Evolutionary conservation across 352 stramenopile genomes (phyloP), one percentile per base, ranked within the genome.

Genomic region (Phytophthora pini): DNA sequence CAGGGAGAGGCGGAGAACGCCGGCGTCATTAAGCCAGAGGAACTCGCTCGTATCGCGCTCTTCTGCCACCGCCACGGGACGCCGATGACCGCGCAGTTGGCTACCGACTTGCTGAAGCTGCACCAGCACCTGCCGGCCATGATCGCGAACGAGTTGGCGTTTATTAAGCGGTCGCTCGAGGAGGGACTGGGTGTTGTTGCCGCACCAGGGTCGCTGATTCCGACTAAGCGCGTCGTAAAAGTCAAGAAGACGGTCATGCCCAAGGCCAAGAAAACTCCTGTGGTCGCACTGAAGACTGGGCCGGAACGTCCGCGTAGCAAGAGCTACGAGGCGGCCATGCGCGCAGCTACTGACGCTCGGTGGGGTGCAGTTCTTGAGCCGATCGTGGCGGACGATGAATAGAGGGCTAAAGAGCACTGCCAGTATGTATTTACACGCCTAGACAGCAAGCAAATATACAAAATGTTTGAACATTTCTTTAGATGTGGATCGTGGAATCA

Each of bases 31-130:
- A 68, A 76, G n/a, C 74, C 73, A 9, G 54, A 56, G 15, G 80
- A 91, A 43, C 61, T 91, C 24, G 79, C 70, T 31, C 61, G 68
- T 20, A 68, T 91, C 13, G 70, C 79, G 32, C 72, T 88, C 29
- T 87, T 89, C 50, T 82, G 76, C 57, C 82, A 91, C 56, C 80
- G 69, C 41, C 64, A 89, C 32, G 80, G 80, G 6, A 61, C 86
- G 34, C 55, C 74, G 9, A 61, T 91, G 36, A 76, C 66, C 15
- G 61, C 52, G n/a, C 70, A 68, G 24, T 53, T 86, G 5, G 72
- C 65, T 11, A 66, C 59, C 24, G 72, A 79, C 52, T 46, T 92
- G 46, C 55, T 87, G 15, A 62, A 76, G 52, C 53, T 90, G 56
- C 60, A 74, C n/a, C 39, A 63, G 40, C 57, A 76, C 36, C 45